Evolutionary conservation across 2,329 filamentous ascomycete genomes (phyloP), one percentile per base, ranked within the genome.

Genomic region (Chaetomium globosum): DNA sequence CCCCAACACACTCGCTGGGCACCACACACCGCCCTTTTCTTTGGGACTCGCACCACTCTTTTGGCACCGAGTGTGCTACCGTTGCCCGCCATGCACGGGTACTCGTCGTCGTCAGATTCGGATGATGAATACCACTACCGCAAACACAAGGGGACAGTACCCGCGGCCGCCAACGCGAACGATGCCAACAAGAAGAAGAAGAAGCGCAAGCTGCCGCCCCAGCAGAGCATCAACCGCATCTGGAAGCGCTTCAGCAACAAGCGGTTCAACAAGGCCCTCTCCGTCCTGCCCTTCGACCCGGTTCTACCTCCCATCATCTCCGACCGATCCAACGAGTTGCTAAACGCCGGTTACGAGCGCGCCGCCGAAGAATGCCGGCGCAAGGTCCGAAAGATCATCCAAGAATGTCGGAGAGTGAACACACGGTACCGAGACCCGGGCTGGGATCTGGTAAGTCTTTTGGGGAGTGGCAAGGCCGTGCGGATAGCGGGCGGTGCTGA

Each of bases 391-490:
- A 87, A 86, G 73, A 87, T 87, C 65, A 84, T 86, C 56, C 78
- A 83, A 67, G 85, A 87, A 71, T 95, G 92, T 77, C 81, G 83
- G 68, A 82, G 90, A 26, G 82, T 93, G 46, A 96, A 96, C 72
- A 89, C 89, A 74, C 89, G 92, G 72, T 96, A 95, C 74, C 84
- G 90, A 28, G 89, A 91, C 69, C 85, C 86, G 0, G 83, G 82
- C 1, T 87, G 81, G 75, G 84, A 86, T 69, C 72, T 87, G 74
- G 84, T 86, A 73, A 74, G 83, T 81, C 79, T 26, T 21, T 13
- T 43, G 39, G 39, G 16, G 16, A 39, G 36, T 39, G 36, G 36
- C 36, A 19, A 19, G 13, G 36, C 6, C 4, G 12, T 19, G 36
- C 36, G 12, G 39, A 43, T 43, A 43, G 16, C 39, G 39, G 39